Evolutionary conservation across 225 moss, liverwort and hornwort species (phyloP), one percentile per base, ranked within the genome.

Genomic region (Takakia lepidozioides): DNA sequence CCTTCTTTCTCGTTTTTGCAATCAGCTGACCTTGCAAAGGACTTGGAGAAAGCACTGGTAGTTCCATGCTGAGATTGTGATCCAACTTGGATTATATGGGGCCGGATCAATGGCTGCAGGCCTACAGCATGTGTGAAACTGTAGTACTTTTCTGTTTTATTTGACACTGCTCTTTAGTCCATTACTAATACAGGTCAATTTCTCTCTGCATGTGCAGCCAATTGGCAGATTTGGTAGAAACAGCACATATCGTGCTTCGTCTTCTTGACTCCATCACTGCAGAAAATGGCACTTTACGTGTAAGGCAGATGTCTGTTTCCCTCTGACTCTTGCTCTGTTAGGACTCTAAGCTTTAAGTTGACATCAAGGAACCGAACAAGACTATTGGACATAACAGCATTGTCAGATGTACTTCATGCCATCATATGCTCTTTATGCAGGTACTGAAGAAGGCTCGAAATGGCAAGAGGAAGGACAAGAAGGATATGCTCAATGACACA

Each of bases 191-290:
- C 11, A 16, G 21, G 17, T 52, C 30, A 8, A 24, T 0, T 41
- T 19, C 11, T 3, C 7, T 5, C 19, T 16, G 25, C 22, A 4
- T 51, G 19, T 85, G 51, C 83, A 93, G 93, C 70, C 82, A 88
- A 30, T 61, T 93, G 78, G 76, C 79, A 40, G 70, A 86, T 63
- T 65, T 93, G 40, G 72, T 93, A 59, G 93, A 93, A 69, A 82
- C 79, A 41, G 62, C 88, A 0, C 93, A 93, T 45, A 72, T 79
- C 50, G 83, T 88, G 48, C 75, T 93, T 43, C 88, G 88, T 30
- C 71, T 88, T 20, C 76, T 93, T 27, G 93, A 93, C 55, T 61
- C 61, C 46, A 68, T 88, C 34, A 76, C 75, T 27, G 81, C 79
- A 45, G 71, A 84, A 57, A 86, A 88, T 38, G 84, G 81, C 29